Evolutionary conservation across 441 rosid species (phyloP).

Genomic region (Sinapis alba): DNA sequence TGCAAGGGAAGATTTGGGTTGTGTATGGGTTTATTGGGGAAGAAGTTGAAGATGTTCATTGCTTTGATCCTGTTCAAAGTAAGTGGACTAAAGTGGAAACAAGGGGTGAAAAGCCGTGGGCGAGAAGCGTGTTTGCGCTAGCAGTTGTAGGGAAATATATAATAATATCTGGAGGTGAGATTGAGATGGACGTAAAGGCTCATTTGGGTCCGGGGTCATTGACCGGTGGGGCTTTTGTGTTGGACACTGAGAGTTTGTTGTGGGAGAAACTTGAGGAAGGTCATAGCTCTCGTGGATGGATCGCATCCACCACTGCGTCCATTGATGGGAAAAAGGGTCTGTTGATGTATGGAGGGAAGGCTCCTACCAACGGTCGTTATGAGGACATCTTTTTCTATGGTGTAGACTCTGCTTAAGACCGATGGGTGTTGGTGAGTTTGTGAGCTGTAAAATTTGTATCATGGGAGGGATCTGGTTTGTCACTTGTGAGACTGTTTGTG

Average conservation of each 20-base stretch:
- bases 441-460: neutral
- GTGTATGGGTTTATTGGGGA: conserved; percentile 5
- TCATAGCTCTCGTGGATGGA: conserved; percentile 88
- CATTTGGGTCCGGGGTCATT: conserved; percentile 85
- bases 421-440: conserved; percentile 7
- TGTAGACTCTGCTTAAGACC: conserved; percentile 20
- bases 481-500: neutral
- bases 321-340: conserved; percentile 56
- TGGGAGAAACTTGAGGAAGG: conserved; percentile 64
- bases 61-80: neutral
- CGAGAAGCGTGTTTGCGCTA: conserved; percentile 37
- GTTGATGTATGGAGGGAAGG: conserved; percentile 71
- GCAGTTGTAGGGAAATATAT: conserved; percentile 56
- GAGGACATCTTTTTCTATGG: conserved; percentile 65
- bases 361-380: conserved; percentile 75
- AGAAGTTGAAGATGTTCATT: neutral
- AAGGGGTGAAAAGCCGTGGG: conserved; percentile 60
- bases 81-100: conserved; percentile 44
- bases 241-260: conserved; percentile 60
- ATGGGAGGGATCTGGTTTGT: conserved; percentile 10
- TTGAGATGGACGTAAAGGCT: conserved; percentile 73
- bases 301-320: conserved; percentile 52
- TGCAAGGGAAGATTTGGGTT: conserved; percentile 8
- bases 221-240: conserved; percentile 49
- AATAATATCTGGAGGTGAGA: conserved; percentile 69